Evolutionary conservation across 306 rosid genomes (phyloP).

Genomic region (Urtica urens): DNA sequence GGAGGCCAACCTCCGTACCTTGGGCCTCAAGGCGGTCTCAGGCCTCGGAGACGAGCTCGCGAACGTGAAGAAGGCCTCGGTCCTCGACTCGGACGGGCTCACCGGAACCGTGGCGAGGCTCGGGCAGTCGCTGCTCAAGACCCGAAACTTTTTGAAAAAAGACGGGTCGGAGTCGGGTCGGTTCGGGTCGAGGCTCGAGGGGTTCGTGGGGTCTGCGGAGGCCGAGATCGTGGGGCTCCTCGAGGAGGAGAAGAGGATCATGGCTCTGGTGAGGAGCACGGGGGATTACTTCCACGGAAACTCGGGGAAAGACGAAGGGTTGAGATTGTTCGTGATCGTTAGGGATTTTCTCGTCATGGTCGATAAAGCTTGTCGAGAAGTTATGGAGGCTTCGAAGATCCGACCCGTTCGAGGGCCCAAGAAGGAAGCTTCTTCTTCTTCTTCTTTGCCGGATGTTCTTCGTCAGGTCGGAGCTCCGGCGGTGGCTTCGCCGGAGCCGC

Average conservation of each 20-base stretch:
- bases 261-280: slow-evolving; percentile 71
- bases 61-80: slow-evolving; percentile 74
- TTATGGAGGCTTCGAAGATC: slow-evolving; percentile 33
- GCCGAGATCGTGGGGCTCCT: slow-evolving; percentile 35
- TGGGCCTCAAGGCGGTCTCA: slow-evolving; percentile 72
- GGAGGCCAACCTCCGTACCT: slow-evolving; percentile 53
- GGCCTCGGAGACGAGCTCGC: slow-evolving; percentile 61
- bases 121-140: slow-evolving; percentile 40
- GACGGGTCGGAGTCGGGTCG: slow-evolving; percentile 41
- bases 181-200: slow-evolving; percentile 37
- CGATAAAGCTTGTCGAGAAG: slow-evolving; percentile 74
- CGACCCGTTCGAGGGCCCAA: slow-evolving; percentile 26
- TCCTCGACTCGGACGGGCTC: slow-evolving; percentile 64
- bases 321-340: slow-evolving; percentile 59
- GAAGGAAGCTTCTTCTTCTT: slow-evolving; percentile 29
- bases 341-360: slow-evolving; percentile 78
- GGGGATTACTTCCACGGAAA: slow-evolving; percentile 94
- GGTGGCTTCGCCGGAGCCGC: slow-evolving; percentile 21
- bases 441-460: too few relatives aligned
- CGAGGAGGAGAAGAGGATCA: slow-evolving; percentile 73
- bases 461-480: slow-evolving; percentile 14
- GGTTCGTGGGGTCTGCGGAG: slow-evolving; percentile 65
- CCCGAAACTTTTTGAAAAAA: slow-evolving; percentile 41
- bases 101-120: slow-evolving; percentile 71
- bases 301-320: slow-evolving; percentile 80